A percentile compares a stretch with the other conserved stretches of the same genome.
Conservation (phyloP, 257 asterid genomes). For the Salvia rosmarinus region DNA sequence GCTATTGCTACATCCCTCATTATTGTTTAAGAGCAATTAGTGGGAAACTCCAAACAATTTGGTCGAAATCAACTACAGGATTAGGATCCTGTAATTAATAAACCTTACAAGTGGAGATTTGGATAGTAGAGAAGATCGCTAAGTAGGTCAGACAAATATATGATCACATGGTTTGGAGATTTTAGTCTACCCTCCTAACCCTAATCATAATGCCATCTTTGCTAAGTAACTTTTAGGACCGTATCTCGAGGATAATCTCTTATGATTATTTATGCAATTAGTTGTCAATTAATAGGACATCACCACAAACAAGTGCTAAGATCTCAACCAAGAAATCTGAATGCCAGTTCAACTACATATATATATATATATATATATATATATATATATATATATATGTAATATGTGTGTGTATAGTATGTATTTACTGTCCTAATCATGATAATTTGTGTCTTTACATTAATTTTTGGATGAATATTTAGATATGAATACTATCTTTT, state of each 20-base stretch:
- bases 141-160: constrained; percentile 44
- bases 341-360: not conserved
- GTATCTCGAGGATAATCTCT: constrained; percentile 28
- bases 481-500: too few species aligned
- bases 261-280: constrained; percentile 8
- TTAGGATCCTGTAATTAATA: constrained; percentile 19
- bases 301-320: not conserved
- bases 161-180: constrained; percentile 48
- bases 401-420: too few species aligned
- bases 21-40: too few species aligned
- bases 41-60: too few species aligned
- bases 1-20: too few species aligned
- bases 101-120: constrained; percentile 32
- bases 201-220: constrained; percentile 2
- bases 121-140: constrained; percentile 26
- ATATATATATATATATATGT: too few species aligned
- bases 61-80: not conserved
- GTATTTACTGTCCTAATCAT: too few species aligned
- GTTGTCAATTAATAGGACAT: constrained; percentile 15
- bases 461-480: too few species aligned
- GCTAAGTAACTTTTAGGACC: constrained; percentile 15
- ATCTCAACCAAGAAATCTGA: constrained; percentile 16
- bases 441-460: too few species aligned
- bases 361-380: not conserved
- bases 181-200: constrained; percentile 33